phyloP scores from a whole-genome alignment of 2,329 filamentous ascomycete genomes.

The Dactylonectria estremocensis region DNA sequence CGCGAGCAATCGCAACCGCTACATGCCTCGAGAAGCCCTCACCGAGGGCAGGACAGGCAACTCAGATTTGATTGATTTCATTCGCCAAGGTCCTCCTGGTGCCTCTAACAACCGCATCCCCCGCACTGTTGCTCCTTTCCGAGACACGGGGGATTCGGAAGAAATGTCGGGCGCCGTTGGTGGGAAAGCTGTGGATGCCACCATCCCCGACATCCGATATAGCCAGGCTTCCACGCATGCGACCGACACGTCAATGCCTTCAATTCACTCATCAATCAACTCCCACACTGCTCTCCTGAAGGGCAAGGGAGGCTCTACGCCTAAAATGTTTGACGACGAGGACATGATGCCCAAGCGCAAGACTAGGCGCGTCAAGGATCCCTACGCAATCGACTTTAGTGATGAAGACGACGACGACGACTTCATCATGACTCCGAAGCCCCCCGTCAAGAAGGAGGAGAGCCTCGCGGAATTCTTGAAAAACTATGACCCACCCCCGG shows the following conservation, averaged over 20 bases:
- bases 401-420: constrained; percentile 72
- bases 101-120: constrained; percentile 78
- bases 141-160: constrained; percentile 88
- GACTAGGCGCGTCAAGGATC: constrained; percentile 85
- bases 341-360: constrained; percentile 79
- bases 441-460: constrained; percentile 69
- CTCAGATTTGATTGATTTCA: constrained; percentile 95
- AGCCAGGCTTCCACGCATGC: constrained; percentile 70
- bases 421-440: constrained; percentile 56
- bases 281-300: constrained; percentile 80
- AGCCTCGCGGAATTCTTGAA: constrained; percentile 82
- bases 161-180: constrained; percentile 70
- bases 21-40: constrained; percentile 81
- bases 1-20: constrained; percentile 64
- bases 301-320: constrained; percentile 54
- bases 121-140: constrained; percentile 86
- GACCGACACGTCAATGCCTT: constrained; percentile 71
- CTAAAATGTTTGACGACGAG: constrained; percentile 63
- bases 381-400: constrained; percentile 91
- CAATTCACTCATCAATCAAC: constrained; percentile 76
- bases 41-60: constrained; percentile 76
- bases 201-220: constrained; percentile 69
- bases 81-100: constrained; percentile 85
- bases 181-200: constrained; percentile 71
- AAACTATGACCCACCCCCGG: constrained; percentile 76